Evolutionary conservation across 73 alveolate species (phyloP), one percentile per base, ranked within the genome.

Genomic region (Tetrahymena thermophila): DNA sequence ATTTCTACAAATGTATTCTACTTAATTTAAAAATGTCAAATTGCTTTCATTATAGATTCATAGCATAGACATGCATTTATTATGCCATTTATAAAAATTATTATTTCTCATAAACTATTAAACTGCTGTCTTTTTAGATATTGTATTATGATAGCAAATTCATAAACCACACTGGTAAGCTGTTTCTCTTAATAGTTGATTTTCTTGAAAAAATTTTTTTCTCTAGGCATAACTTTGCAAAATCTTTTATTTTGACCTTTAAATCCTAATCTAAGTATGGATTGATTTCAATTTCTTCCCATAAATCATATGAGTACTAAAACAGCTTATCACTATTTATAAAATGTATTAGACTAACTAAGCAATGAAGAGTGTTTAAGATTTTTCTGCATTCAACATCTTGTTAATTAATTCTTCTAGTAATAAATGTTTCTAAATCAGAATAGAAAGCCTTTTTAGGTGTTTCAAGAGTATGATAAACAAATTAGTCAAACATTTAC

Each of bases 281-380:
- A 71, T n/a, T 71, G 89, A 71, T 71, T n/a, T 71, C 89, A 71
- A 71, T 71, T 71, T 71, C 89, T 71, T 71, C 89, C 89, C 89
- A 71, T 25, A 71, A 71, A 71, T 71, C 37, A 71, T 71, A 71
- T 6, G 89, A 71, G 37, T 71, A 71, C 31, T 71, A 71, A 34
- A 19, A n/a, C 37, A 71, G n/a, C 17, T 71, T 28, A 71, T 71
- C 89, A 13, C 89, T 71, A 10, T n/a, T 28, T 28, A 31, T 71
- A 71, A 71, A 71, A 31, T 71, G 89, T 71, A 71, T 71, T 71
- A 71, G n/a, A n/a, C 89, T 71, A n/a, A 71, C 37, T 71, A 71
- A 71, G 37, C 89, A 71, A 28, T 71, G 89, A 1, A 71, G 37
- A 31, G 89, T 71, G 31, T 71, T 71, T 28, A 71, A 31, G 15